These are phyloP conservation scores for Plenodomus tracheiphilus DNA, from an alignment of 2,329 filamentous ascomycete genomes.

Conservation along the genomic window DNA sequence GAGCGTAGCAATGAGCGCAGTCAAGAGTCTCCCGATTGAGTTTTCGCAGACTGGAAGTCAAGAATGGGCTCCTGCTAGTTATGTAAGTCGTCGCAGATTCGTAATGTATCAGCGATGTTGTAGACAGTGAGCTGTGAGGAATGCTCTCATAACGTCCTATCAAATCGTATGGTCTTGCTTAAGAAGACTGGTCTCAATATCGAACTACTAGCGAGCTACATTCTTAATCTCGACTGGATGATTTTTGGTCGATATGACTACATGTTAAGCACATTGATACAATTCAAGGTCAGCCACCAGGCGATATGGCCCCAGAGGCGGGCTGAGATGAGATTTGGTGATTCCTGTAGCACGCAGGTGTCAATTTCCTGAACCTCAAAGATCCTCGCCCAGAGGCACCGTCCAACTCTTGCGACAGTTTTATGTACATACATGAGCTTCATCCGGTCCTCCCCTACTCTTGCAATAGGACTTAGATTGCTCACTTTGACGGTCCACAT, in stretches of 20 bases:
- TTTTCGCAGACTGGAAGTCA: too few relatives aligned
- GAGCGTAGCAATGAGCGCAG: too few relatives aligned
- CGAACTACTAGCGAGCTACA: neutral
- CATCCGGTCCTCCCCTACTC: conserved; percentile 11
- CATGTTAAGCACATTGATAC: neutral
- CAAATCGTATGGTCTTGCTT: too few relatives aligned
- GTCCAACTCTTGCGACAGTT: conserved; percentile 17
- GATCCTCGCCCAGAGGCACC: conserved; percentile 2
- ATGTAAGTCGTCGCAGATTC: too few relatives aligned
- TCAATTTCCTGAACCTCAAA: conserved; percentile 2
- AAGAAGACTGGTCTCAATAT: too few relatives aligned
- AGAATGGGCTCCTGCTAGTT: too few relatives aligned
- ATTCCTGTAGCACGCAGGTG: conserved; percentile 1
- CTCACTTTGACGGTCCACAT: neutral
- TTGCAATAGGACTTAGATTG: neutral
- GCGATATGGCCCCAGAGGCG: neutral
- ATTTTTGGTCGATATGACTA: neutral
- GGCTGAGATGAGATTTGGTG: neutral
- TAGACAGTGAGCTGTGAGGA: too few relatives aligned
- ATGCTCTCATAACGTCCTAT: too few relatives aligned
- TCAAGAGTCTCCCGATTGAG: too few relatives aligned
- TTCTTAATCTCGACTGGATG: neutral
- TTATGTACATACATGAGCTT: conserved; percentile 40
- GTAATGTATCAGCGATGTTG: too few relatives aligned
- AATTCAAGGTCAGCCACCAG: neutral